Evolutionary conservation across 345 rosid species (phyloP), one percentile per base, ranked within the genome.

Genomic region (Trapa incisa): DNA sequence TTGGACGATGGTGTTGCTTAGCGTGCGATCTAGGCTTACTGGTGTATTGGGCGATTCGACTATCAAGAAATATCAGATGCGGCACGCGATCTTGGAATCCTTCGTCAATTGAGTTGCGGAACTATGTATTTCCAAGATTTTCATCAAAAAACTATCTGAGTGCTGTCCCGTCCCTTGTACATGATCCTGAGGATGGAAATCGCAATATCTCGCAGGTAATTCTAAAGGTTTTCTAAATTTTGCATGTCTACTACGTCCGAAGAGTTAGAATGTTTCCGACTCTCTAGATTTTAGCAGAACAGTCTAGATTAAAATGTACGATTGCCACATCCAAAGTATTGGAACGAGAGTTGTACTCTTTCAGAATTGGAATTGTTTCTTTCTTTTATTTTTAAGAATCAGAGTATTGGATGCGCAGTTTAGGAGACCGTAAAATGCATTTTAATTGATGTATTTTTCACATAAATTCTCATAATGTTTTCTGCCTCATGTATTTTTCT

Each of bases 371-470:
- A 22, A 22, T 22, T 22, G 29, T 41, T 41, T 41, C 7, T 4
- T 41, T 22, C 29, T 22, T 22, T 22, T 22, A 22, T 41, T 3
- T 41, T 41, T 41, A 41, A 41, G 43, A 15, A 17, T 15, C 7
- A 53, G 0, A 13, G 65, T 1, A 41, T 63, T 17, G 45, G 17
- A 14, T 17, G 7, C 67, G 3, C 17, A n/a, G 17, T 58, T 50
- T 80, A 91, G 97, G 98, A 89, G 71, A 87, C 98, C 7, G 78
- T 92, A 68, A 92, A 89, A 74, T 89, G 94, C 75, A 92, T 22
- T 22, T 22, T 22, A 22, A 22, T 22, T 0, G 29, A 22, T 22
- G 29, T 22, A 22, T 22, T 22, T 22, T 22, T 22, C 29, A 22
- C 29, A 22, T 22, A 22, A 22, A 41, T 41, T 41, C 43, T 41